Evolutionary conservation across 208 protist genomes (phyloP), one percentile per base, ranked within the genome.

Genomic region (Novymonas esmeraldas): DNA sequence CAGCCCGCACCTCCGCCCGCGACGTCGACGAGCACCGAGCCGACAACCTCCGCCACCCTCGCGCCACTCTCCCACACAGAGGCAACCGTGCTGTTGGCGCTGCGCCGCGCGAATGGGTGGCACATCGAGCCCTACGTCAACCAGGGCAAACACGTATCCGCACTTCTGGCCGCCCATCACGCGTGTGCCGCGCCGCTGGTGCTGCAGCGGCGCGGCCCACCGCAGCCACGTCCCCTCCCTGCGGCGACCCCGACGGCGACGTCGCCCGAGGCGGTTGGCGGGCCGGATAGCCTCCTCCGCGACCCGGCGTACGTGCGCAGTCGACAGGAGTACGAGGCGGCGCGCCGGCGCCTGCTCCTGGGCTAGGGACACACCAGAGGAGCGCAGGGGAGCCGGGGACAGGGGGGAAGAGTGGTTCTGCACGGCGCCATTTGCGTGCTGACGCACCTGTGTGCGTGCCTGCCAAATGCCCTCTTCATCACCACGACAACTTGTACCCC

Each of bases 81-180:
- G 29, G 31, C 70, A 2, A 61, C 38, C 13, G 63, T 44, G 20
- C 41, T 82, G 41, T n/a, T 78, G 33, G 60, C 50, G 71, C 59
- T 82, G 60, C 70, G 60, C 28, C 54, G 46, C 31, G 58, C 68
- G 14, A 6, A 39, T 18, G 84, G 60, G 11, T 86, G 79, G 85
- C 62, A 82, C 44, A 46, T 89, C 1, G 60, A 83, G 52, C 85
- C 85, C 0, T 84, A 79, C 61, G 57, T 80, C 6, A 59, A 79
- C 46, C 39, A 78, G 11, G 63, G 66, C 5, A 33, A 52, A 3
- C 65, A 76, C 24, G 9, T 92, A 20, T 57, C 65, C 26, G 68
- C 74, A 4, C 28, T 92, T 2, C 41, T 88, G 10, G n/a, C 65
- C 0, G 82, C 70, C 0, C 85, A 92, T 39, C 70, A 78, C 1